phyloP scores from a whole-genome alignment of 2,329 filamentous ascomycete species.

The Ascochyta pisi region DNA sequence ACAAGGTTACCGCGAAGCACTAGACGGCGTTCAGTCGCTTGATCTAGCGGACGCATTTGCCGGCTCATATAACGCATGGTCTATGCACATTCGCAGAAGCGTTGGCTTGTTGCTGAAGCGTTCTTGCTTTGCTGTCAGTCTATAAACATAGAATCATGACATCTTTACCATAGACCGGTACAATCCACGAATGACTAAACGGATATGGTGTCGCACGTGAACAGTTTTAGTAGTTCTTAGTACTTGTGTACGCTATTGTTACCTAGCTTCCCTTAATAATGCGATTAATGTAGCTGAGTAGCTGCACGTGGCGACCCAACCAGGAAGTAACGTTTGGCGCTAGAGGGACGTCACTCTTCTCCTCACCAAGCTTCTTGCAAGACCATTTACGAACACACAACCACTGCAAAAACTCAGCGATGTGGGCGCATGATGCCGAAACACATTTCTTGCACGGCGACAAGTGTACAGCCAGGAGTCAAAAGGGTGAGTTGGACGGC shows the following conservation, averaged over 20 bases:
- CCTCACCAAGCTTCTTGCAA: slow-evolving; percentile 1
- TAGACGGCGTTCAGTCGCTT: slow-evolving; percentile 50
- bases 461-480: slow-evolving; percentile 31
- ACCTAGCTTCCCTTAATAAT: no score
- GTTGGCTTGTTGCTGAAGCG: slow-evolving; percentile 2
- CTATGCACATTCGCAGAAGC: not conserved
- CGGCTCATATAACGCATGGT: not conserved
- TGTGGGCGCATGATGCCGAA: slow-evolving; percentile 21
- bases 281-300: not conserved
- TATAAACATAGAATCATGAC: slow-evolving; percentile 10
- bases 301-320: not conserved
- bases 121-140: not conserved
- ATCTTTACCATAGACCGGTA: slow-evolving; percentile 11
- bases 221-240: no score
- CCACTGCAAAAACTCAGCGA: not conserved
- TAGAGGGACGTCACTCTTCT: slow-evolving; percentile 16
- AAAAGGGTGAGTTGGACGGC: slow-evolving; percentile 32
- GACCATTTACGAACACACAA: not conserved
- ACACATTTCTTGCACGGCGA: slow-evolving; percentile 33
- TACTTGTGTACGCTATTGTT: no score
- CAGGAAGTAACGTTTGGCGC: slow-evolving; percentile 7
- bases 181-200: not conserved
- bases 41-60: slow-evolving; percentile 3
- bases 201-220: no score
- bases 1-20: slow-evolving; percentile 69